A percentile compares a stretch with the other conserved stretches of the same genome.
Evolutionary conservation across 371 early-diverging fungal species (phyloP).

Genomic region (Syncephalastrum racemosum): DNA sequence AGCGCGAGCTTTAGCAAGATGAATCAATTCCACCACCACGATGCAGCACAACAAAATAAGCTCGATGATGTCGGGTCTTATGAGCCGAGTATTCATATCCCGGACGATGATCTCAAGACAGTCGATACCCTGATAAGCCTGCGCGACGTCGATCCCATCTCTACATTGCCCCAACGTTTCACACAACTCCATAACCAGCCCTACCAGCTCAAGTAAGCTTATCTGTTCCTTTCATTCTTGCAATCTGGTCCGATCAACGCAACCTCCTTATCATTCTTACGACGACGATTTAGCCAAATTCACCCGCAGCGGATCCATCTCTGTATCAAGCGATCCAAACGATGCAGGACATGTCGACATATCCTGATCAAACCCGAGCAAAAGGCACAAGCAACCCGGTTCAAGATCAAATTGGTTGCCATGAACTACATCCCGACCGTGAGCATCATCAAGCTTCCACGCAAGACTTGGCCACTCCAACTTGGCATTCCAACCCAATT

Average conservation of each 20-base stretch:
- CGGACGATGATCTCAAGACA: slow-evolving; percentile 44
- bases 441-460: slow-evolving; percentile 64
- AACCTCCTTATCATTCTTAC: background rate
- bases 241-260: background rate
- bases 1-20: slow-evolving; percentile 42
- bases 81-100: slow-evolving; percentile 49
- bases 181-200: slow-evolving; percentile 72
- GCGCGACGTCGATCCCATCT: slow-evolving; percentile 53
- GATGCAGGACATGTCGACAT: slow-evolving; percentile 86
- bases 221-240: no score
- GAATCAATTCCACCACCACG: slow-evolving; percentile 30
- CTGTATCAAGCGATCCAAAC: slow-evolving; percentile 81
- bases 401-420: slow-evolving; percentile 86
- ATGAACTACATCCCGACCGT: slow-evolving; percentile 82
- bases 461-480: slow-evolving; percentile 49
- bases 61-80: slow-evolving; percentile 52
- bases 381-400: slow-evolving; percentile 83
- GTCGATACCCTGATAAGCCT: slow-evolving; percentile 50
- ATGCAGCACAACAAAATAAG: slow-evolving; percentile 32
- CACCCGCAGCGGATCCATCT: slow-evolving; percentile 87
- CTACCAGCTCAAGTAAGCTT: slow-evolving; percentile 42
- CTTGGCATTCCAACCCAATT: slow-evolving; percentile 60
- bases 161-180: slow-evolving; percentile 68
- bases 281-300: slow-evolving; percentile 33
- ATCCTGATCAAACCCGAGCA: slow-evolving; percentile 90